Percentiles rank a stretch among this genome's conserved stretches.
These are phyloP conservation scores for Hamigera avellanea DNA, from an alignment of 495 filamentous ascomycete species.

Conservation along the genomic window DNA sequence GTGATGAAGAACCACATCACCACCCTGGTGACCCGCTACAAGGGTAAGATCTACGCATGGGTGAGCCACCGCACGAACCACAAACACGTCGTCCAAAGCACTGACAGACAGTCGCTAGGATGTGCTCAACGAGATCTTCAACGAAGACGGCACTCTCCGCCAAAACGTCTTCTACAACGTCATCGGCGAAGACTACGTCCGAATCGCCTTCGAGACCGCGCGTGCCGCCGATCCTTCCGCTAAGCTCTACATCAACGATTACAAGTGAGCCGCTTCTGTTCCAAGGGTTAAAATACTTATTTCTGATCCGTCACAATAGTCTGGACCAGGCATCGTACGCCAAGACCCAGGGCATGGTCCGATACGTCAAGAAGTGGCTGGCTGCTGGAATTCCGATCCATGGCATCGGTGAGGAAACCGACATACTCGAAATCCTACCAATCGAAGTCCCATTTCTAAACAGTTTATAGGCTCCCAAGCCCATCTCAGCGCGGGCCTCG, in stretches of 20 bases:
- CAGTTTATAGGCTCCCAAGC: not conserved
- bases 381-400: constrained; percentile 58
- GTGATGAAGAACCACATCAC: constrained; percentile 40
- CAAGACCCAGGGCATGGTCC: constrained; percentile 53
- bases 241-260: constrained; percentile 59
- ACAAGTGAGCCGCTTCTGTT: constrained; percentile 13
- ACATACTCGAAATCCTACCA: too few relatives aligned
- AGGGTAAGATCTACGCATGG: constrained; percentile 40
- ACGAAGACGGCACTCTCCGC: constrained; percentile 54
- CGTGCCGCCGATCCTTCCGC: constrained; percentile 41
- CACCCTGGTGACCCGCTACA: constrained; percentile 27
- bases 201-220: constrained; percentile 45
- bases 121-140: constrained; percentile 60
- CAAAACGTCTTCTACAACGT: constrained; percentile 42
- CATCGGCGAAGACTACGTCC: constrained; percentile 45
- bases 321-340: constrained; percentile 29
- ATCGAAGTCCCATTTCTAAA: too few relatives aligned
- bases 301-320: constrained; percentile 3
- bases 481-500: too few relatives aligned
- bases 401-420: constrained; percentile 60
- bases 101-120: constrained; percentile 35
- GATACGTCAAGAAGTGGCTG: constrained; percentile 55
- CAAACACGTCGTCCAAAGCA: too few relatives aligned
- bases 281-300: not conserved
- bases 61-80: too few relatives aligned